Conservation (phyloP, 495 filamentous ascomycete genomes). For the Physcia stellaris region DNA sequence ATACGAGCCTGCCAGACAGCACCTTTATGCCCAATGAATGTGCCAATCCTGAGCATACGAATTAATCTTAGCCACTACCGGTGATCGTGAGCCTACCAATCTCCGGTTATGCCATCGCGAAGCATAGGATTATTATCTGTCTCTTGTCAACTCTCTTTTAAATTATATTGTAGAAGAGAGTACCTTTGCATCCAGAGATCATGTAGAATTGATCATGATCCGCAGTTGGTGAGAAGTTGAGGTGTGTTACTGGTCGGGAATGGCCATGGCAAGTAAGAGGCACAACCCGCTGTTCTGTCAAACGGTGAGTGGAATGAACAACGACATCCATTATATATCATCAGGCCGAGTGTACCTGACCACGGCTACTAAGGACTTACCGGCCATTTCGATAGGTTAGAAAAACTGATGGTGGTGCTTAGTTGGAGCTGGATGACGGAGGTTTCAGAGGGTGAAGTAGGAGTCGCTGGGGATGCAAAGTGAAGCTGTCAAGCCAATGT, state of each 20-base stretch:
- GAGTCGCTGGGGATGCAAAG: too few species aligned
- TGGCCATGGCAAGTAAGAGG: constrained; percentile 96
- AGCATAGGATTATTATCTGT: constrained; percentile 96
- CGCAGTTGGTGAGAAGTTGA: constrained; percentile 81
- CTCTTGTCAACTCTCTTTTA: background rate
- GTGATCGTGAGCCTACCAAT: constrained; percentile 46
- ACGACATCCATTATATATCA: too few species aligned
- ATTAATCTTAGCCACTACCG: background rate
- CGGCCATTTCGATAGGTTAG: too few species aligned
- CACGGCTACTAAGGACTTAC: too few species aligned
- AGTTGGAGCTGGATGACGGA: too few species aligned
- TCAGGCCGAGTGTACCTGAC: too few species aligned
- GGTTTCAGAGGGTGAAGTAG: too few species aligned
- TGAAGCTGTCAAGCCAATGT: too few species aligned
- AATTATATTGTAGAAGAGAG: constrained; percentile 2
- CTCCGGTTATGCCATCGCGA: constrained; percentile 87
- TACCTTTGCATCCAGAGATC: constrained; percentile 97
- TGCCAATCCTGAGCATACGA: constrained; percentile 61
- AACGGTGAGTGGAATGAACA: too few species aligned
- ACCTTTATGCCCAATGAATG: constrained; percentile 95
- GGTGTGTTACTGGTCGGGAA: constrained; percentile 86
- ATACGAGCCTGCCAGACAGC: constrained; percentile 92
- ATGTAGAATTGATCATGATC: constrained; percentile 84
- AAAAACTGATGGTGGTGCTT: too few species aligned
- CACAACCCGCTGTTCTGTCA: too few species aligned